phyloP scores from a whole-genome alignment of 139 green algal genomes.

The Dunaliella primolecta region DNA sequence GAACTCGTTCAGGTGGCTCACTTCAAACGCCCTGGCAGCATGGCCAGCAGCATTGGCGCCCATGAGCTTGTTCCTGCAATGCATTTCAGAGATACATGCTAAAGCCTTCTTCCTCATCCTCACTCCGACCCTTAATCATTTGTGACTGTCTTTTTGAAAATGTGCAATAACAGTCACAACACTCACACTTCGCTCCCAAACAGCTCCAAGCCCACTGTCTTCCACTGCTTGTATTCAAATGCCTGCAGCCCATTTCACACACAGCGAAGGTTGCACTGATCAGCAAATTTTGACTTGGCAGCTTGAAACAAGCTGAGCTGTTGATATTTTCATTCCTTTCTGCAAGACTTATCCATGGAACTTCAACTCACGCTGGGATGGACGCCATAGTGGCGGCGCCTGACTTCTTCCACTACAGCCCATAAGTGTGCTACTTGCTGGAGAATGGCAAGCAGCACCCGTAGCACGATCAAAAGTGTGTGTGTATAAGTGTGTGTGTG shows the following conservation, averaged over 20 bases:
- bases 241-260: background rate
- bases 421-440: background rate
- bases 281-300: too few species aligned
- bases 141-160: too few species aligned
- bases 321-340: too few species aligned
- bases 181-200: background rate
- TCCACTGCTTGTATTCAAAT: background rate
- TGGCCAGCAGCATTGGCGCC: background rate
- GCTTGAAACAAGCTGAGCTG: too few species aligned
- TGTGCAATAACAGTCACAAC: too few species aligned
- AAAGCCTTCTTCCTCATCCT: too few species aligned
- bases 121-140: too few species aligned
- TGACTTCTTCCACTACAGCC: background rate
- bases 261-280: background rate
- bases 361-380: background rate
- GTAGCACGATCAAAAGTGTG: too few species aligned
- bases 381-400: background rate
- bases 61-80: background rate
- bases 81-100: too few species aligned
- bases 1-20: background rate
- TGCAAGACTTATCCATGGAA: too few species aligned
- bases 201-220: background rate
- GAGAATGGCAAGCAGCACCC: too few species aligned
- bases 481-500: too few species aligned
- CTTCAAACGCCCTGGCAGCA: background rate